These are phyloP conservation scores for Dissoconium aciculare DNA, from an alignment of 2,329 filamentous ascomycete genomes.

Conservation along the genomic window DNA sequence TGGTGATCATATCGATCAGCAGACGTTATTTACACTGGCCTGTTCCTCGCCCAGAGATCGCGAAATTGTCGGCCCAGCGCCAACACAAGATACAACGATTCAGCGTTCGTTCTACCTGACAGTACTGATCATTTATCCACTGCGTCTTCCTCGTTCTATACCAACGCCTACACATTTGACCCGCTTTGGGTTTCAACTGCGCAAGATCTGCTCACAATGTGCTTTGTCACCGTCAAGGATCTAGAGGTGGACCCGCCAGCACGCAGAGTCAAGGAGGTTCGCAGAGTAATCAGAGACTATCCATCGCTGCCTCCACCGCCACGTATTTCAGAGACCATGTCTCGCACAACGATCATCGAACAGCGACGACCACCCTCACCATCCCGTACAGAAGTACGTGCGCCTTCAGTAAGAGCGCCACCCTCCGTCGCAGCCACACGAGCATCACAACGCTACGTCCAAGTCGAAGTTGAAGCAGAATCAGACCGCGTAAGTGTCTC, in stretches of 20 bases:
- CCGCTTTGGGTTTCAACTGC: no score
- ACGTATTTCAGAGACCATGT: constrained; percentile 7
- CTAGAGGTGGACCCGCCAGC: constrained; percentile 26
- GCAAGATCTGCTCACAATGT: no score
- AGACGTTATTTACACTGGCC: no score
- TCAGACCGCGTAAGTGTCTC: constrained; percentile 14
- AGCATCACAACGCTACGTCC: constrained; percentile 28
- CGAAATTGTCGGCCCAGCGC: no score
- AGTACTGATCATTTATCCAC: no score
- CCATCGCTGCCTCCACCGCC: constrained; percentile 16
- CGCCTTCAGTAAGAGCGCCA: background rate
- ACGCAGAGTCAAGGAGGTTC: constrained; percentile 24
- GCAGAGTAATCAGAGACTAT: constrained; percentile 14
- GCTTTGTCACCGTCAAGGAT: constrained; percentile 32
- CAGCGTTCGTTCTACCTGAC: no score
- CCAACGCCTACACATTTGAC: no score
- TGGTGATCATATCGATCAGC: no score
- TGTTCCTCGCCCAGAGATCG: no score
- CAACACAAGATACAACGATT: no score
- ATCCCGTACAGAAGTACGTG: constrained; percentile 6
- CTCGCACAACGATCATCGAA: background rate
- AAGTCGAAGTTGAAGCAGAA: constrained; percentile 25
- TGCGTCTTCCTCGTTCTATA: no score
- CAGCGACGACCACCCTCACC: constrained; percentile 3
- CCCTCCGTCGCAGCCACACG: constrained; percentile 4